Base-by-base conservation (phyloP, 495 filamentous ascomycete species). In the Xylaria cubensis region DNA sequence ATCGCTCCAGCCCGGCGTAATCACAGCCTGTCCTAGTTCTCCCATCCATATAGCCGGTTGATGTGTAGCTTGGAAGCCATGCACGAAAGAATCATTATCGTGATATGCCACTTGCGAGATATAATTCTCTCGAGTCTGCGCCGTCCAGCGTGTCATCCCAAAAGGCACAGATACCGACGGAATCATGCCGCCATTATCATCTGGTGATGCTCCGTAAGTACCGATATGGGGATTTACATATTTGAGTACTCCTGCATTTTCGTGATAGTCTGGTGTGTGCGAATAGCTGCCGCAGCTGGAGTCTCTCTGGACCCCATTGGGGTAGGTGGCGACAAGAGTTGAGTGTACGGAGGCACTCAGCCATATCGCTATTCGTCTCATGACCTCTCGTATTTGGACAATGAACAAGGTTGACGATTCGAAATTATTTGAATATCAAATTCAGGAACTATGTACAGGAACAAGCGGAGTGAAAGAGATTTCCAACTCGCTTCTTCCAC, bases 41-140 rank as follows among this genome's bases (percentile, higher is more conserved):
- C 79, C 79, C 74, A 80, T 80, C 79, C 79, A 79, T 24, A 80
- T 80, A 9, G 79, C 79, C 21, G 79, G 79, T 51, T 80, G 79
- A 41, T 80, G 79, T 21, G 79, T 79, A 51, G 79, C 77, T 68
- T 79, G 79, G 55, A 80, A 79, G 24, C 79, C 77, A 32, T 80
- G 79, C 42, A 80, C 72, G 53, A 71, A 75, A 9, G 53, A 51
- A 48, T 80, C 79, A 15, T 62, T 69, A 66, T 80, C 77, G 13
- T 72, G 71, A 71, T 80, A 80, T 9, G 79, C 75, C 0, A 79
- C 79, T 19, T 79, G 77, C 24, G 77, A 79, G 34, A 79, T 80
- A 58, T 70, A 80, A 59, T 80, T 80, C 59, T 80, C 79, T 21
- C 79, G 74, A 10, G 77, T 79, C 70, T 80, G 79, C 5, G 79